Percentiles rank a stretch among this genome's conserved stretches.
These are phyloP conservation scores for Candida maesae DNA, from an alignment of 805 yeast species.

Conservation along the genomic window DNA sequence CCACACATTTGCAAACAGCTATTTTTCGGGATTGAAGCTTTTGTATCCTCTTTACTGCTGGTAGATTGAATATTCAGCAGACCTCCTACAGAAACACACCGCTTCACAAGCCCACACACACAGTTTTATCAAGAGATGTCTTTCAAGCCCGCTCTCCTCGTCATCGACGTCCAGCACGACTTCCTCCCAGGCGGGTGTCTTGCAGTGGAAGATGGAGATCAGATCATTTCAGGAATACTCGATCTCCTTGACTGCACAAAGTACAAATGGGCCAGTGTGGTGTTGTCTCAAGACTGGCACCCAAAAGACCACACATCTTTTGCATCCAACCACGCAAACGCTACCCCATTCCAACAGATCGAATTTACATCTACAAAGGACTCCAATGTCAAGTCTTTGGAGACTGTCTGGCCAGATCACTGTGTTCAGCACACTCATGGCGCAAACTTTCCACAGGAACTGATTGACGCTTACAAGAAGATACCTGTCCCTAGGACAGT, in stretches of 20 bases:
- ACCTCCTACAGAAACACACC: too few species aligned
- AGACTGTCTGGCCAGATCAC: conserved; percentile 86
- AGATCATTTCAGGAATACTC: conserved; percentile 49
- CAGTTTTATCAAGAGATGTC: conserved; percentile 5
- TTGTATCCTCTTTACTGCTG: too few species aligned
- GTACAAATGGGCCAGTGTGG: conserved; percentile 57
- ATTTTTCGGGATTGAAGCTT: too few species aligned
- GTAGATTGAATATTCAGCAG: too few species aligned
- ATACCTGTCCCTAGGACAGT: conserved; percentile 38
- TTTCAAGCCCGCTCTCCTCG: conserved; percentile 51
- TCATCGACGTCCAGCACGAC: conserved; percentile 84
- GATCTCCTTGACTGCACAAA: conserved; percentile 38
- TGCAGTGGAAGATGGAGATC: conserved; percentile 65
- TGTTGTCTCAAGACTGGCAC: conserved; percentile 89
- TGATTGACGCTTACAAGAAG: conserved; percentile 33
- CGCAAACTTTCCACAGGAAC: conserved; percentile 51
- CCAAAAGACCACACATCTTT: conserved; percentile 76
- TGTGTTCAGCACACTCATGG: conserved; percentile 76
- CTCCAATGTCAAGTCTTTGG: conserved; percentile 30
- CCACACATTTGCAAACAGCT: too few species aligned
- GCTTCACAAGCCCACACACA: too few species aligned
- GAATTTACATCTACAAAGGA: conserved; percentile 48
- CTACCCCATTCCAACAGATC: conserved; percentile 46
- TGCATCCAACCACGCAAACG: conserved; percentile 59
- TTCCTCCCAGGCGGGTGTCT: conserved; percentile 82